Conservation (phyloP, 2,329 filamentous ascomycete species). For the Gremmenia infestans region DNA sequence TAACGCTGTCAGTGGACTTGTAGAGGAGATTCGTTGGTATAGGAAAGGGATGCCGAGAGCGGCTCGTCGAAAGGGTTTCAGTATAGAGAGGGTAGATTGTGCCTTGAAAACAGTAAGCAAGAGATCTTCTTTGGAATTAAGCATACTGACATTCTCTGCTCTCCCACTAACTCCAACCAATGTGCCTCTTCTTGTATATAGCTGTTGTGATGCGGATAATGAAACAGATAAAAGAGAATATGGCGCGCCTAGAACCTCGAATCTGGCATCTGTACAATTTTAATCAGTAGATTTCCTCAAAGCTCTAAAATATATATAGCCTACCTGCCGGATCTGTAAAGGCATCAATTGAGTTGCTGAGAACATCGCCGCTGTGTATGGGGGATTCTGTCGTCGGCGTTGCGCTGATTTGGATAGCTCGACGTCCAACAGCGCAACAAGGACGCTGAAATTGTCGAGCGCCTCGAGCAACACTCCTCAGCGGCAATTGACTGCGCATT, state of each 20-base stretch:
- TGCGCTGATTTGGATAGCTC: conserved; percentile 58
- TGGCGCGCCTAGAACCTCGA: conserved; percentile 87
- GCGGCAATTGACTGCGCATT: conserved; percentile 29
- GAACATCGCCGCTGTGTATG: conserved; percentile 47
- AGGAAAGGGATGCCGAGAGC: conserved; percentile 86
- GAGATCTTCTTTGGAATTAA: conserved; percentile 4
- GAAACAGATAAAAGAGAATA: conserved; percentile 92
- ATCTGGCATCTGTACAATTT: conserved; percentile 70
- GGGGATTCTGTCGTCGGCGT: conserved; percentile 53
- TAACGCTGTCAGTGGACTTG: conserved; percentile 80
- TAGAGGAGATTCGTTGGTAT: conserved; percentile 86
- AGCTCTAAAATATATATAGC: neutral
- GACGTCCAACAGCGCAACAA: conserved; percentile 35
- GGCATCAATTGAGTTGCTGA: conserved; percentile 44
- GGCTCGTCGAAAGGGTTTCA: conserved; percentile 77
- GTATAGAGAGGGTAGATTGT: conserved; percentile 80
- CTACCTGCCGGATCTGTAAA: conserved; percentile 28
- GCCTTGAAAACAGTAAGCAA: conserved; percentile 47
- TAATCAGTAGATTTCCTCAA: conserved; percentile 1
- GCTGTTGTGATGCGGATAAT: conserved; percentile 85
- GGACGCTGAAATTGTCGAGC: conserved; percentile 22
- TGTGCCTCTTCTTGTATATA: conserved; percentile 89
- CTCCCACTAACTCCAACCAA: conserved; percentile 87
- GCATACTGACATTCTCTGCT: conserved; percentile 68
- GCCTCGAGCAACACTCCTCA: conserved; percentile 21